Percentiles rank a stretch among this genome's conserved stretches.
Conservation (phyloP, 495 filamentous ascomycete species). For the Neurospora sp. region DNA sequence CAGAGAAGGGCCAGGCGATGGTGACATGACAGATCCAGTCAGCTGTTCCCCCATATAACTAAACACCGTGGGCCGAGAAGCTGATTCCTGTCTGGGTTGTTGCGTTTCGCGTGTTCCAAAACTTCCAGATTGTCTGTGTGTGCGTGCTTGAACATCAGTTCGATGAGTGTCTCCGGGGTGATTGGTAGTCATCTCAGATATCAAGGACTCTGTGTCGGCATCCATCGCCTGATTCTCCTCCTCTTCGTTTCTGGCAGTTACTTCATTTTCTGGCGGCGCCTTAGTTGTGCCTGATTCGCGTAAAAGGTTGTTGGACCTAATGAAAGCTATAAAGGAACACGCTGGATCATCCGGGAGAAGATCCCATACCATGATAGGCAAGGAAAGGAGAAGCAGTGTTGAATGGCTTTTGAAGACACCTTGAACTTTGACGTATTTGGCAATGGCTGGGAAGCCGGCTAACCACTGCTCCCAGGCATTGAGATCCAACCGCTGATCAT, state of each 20-base stretch:
- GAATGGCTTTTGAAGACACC: conserved; percentile 45
- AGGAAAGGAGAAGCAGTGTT: conserved; percentile 35
- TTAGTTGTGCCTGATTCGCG: neutral
- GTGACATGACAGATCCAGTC: neutral
- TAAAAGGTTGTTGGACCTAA: conserved; percentile 37
- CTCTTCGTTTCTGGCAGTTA: neutral
- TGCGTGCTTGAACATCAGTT: neutral
- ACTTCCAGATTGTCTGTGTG: neutral
- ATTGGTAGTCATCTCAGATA: conserved; percentile 11
- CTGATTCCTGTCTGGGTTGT: neutral
- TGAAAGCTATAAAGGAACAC: conserved; percentile 42
- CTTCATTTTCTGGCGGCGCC: neutral
- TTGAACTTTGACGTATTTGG: conserved; percentile 42
- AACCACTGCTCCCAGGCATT: conserved; percentile 42
- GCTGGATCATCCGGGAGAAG: conserved; percentile 40
- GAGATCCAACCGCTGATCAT: conserved; percentile 36
- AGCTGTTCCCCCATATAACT: neutral
- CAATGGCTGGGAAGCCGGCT: conserved; percentile 33
- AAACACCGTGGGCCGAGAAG: neutral
- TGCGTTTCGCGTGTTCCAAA: neutral
- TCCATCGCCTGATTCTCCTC: neutral
- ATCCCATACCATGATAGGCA: conserved; percentile 46
- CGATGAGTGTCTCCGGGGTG: neutral
- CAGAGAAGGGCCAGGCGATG: neutral
- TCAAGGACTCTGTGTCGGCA: conserved; percentile 19